Evolutionary conservation across 1,284 basidiomycete genomes (phyloP).

Genomic region (Acaromyces ingoldii): DNA sequence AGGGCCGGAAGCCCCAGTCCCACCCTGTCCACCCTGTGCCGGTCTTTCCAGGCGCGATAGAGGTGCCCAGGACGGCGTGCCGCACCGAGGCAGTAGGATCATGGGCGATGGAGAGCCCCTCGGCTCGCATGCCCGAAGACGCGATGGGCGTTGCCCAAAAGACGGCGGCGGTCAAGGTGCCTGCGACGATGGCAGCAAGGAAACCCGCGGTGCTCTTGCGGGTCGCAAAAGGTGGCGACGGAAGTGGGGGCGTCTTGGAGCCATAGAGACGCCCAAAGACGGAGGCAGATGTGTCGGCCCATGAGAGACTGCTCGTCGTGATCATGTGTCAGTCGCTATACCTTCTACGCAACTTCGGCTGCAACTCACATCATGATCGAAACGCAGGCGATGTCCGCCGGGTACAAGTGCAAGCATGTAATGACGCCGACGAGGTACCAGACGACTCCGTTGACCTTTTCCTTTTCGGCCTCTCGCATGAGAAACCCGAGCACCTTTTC

Average conservation of each 20-base stretch:
- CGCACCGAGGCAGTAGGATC: no score
- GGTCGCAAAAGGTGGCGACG: slow-evolving; percentile 69
- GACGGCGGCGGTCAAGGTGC: slow-evolving; percentile 65
- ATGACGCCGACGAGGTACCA: slow-evolving; percentile 93
- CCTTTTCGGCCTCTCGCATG: slow-evolving; percentile 53
- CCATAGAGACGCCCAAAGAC: slow-evolving; percentile 85
- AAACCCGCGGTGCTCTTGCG: slow-evolving; percentile 88
- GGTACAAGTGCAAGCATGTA: slow-evolving; percentile 64
- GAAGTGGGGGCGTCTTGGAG: slow-evolving; percentile 68
- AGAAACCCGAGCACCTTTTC: slow-evolving; percentile 76
- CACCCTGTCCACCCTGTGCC: slow-evolving; percentile 8
- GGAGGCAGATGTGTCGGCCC: slow-evolving; percentile 94
- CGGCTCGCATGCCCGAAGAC: slow-evolving; percentile 21
- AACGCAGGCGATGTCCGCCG: slow-evolving; percentile 47
- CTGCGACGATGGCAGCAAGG: slow-evolving; percentile 73
- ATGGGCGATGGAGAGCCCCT: slow-evolving; percentile 37
- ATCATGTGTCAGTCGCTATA: not conserved
- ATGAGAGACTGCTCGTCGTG: slow-evolving; percentile 66
- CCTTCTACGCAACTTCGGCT: not conserved
- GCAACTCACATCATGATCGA: slow-evolving; percentile 37
- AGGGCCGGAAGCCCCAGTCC: slow-evolving; percentile 10
- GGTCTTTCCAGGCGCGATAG: slow-evolving; percentile 15
- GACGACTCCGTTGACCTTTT: slow-evolving; percentile 55
- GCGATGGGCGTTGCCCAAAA: slow-evolving; percentile 65
- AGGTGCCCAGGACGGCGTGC: slow-evolving; percentile 31